Evolutionary conservation across 139 green algal species (phyloP).

Genomic region (Chlamydomonas urium): DNA sequence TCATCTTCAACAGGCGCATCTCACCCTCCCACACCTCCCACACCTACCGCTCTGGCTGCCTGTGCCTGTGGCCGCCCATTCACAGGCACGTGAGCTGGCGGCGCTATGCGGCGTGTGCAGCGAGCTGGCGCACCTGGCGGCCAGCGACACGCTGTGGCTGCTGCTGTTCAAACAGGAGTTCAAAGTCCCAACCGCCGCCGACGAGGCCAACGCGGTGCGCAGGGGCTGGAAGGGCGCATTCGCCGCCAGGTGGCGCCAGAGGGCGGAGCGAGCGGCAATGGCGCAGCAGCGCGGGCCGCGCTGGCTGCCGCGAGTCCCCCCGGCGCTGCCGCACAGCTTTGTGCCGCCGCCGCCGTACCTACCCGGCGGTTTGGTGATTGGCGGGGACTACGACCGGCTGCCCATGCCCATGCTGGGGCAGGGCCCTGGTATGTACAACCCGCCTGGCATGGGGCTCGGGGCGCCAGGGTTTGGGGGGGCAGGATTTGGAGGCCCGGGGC

Average conservation of each 20-base stretch:
- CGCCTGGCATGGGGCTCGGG: too few species aligned
- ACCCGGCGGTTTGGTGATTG: background rate
- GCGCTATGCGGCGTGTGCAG: background rate
- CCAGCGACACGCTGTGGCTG: background rate
- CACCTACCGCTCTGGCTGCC: too few species aligned
- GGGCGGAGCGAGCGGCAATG: background rate
- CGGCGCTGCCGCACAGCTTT: too few species aligned
- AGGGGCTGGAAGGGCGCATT: background rate
- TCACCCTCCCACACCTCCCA: too few species aligned
- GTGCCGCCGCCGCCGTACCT: background rate
- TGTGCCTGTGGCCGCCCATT: too few species aligned
- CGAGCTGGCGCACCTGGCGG: background rate
- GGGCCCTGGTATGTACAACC: too few species aligned
- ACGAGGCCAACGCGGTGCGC: background rate
- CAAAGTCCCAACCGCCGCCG: background rate
- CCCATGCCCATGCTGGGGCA: background rate
- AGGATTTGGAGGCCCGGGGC: too few species aligned
- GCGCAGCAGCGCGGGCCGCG: too few species aligned
- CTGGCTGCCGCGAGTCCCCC: too few species aligned
- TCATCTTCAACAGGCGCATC: too few species aligned
- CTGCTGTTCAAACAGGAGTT: background rate
- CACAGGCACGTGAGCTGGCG: conserved; percentile 4
- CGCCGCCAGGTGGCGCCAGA: background rate
- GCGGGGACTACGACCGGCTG: conserved; percentile 3
- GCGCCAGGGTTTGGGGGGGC: too few species aligned